phyloP scores from a whole-genome alignment of 164 flowering plant species.

The Aristolochia fimbriata region DNA sequence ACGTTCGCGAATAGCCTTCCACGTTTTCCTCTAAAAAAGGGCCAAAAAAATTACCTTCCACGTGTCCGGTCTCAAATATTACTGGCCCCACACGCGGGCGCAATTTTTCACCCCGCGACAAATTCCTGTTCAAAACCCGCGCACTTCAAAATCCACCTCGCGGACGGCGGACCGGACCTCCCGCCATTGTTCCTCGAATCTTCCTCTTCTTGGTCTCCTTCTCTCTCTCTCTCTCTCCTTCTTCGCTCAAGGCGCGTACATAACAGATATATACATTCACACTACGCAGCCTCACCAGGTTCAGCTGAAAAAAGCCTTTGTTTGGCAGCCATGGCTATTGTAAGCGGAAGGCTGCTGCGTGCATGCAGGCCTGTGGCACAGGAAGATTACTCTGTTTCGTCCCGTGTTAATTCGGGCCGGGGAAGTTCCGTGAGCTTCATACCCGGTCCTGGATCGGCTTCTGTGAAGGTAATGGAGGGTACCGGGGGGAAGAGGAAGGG shows the following conservation, averaged over 20 bases:
- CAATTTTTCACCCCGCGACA: neutral
- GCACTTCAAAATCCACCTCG: neutral
- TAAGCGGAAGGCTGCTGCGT: too few relatives aligned
- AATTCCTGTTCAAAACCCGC: neutral
- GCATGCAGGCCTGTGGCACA: neutral
- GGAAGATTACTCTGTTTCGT: constrained; percentile 35
- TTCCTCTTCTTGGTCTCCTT: neutral
- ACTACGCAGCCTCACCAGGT: constrained; percentile 4
- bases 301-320: constrained; percentile 8
- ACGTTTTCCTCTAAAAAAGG: too few relatives aligned
- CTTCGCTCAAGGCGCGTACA: constrained; percentile 4
- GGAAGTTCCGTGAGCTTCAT: neutral
- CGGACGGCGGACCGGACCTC: too few relatives aligned
- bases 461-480: constrained; percentile 3
- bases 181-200: neutral
- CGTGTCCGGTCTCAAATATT: constrained; percentile 5
- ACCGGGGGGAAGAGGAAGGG: constrained; percentile 14
- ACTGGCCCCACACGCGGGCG: constrained; percentile 3
- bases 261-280: too few relatives aligned
- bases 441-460: constrained; percentile 14
- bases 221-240: too few relatives aligned
- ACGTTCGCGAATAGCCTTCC: too few relatives aligned
- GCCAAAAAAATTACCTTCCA: too few relatives aligned
- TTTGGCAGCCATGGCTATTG: neutral
- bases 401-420: constrained; percentile 8